Evolutionary conservation across 352 stramenopile genomes (phyloP).

Genomic region (Phytopythium montanum): DNA sequence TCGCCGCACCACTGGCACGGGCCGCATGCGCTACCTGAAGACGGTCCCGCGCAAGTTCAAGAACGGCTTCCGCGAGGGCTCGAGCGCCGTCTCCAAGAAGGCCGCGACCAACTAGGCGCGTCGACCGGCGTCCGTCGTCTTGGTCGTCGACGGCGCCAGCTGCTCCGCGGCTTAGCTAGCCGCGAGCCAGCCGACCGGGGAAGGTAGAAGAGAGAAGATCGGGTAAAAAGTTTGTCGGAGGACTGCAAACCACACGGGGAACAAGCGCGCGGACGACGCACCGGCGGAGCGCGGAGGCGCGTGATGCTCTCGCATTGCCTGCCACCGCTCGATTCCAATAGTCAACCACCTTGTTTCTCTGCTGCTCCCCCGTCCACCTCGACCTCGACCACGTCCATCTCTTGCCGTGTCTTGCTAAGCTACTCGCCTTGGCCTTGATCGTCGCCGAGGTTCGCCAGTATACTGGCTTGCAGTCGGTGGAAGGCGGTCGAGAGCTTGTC

Average conservation of each 20-base stretch:
- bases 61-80: constrained; percentile 99
- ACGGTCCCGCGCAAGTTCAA: constrained; percentile 98
- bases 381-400: constrained; percentile 10
- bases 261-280: not conserved
- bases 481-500: constrained; percentile 80
- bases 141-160: not conserved
- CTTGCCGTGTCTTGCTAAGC: too few species aligned
- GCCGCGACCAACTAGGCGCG: constrained; percentile 88
- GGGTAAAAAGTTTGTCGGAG: constrained; percentile 11
- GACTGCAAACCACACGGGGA: constrained; percentile 3
- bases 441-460: constrained; percentile 81
- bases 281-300: not conserved
- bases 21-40: constrained; percentile 99
- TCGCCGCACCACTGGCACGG: constrained; percentile 94
- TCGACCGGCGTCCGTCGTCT: too few species aligned
- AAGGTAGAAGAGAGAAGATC: constrained; percentile 12
- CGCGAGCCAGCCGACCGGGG: not conserved
- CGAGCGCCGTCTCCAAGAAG: constrained; percentile 85
- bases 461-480: constrained; percentile 69
- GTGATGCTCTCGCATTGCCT: not conserved
- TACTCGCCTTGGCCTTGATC: constrained; percentile 11
- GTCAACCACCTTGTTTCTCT: constrained; percentile 14
- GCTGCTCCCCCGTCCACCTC: constrained; percentile 24
- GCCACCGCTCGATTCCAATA: constrained; percentile 28
- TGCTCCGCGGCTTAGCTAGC: not conserved